These are phyloP conservation scores for Leccinum variicolor DNA, from an alignment of 768 basidiomycete species.

Conservation along the genomic window DNA sequence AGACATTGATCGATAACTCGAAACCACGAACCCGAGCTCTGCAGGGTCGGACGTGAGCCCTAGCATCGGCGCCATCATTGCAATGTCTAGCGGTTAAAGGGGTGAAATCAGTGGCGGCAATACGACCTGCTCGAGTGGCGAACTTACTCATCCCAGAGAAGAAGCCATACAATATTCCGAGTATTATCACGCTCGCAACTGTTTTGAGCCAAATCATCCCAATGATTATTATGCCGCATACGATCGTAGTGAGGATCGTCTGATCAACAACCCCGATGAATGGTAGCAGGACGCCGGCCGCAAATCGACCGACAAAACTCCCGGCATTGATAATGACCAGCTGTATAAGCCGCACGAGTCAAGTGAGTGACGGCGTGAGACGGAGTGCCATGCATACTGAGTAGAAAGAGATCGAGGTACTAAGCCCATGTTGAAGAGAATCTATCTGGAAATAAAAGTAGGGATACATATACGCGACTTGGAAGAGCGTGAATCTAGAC, in stretches of 20 bases:
- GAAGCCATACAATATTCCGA: slow-evolving; percentile 46
- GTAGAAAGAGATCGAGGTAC: slow-evolving; percentile 49
- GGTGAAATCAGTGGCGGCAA: not conserved
- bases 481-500: slow-evolving; percentile 26
- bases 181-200: slow-evolving; percentile 36
- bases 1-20: not conserved
- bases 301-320: slow-evolving; percentile 45
- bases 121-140: too few relatives aligned
- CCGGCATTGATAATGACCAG: slow-evolving; percentile 44
- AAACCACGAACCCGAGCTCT: slow-evolving; percentile 46
- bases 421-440: slow-evolving; percentile 46
- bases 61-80: slow-evolving; percentile 41
- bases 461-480: slow-evolving; percentile 46
- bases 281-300: slow-evolving; percentile 39
- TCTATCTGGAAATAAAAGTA: slow-evolving; percentile 59
- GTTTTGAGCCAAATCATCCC: slow-evolving; percentile 39
- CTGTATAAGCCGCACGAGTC: not conserved
- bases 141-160: slow-evolving; percentile 44
- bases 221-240: slow-evolving; percentile 38
- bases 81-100: slow-evolving; percentile 29
- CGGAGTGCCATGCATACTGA: slow-evolving; percentile 5
- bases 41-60: slow-evolving; percentile 42
- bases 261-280: slow-evolving; percentile 43
- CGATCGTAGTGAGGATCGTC: slow-evolving; percentile 32
- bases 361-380: not conserved